Base-by-base conservation (phyloP, 257 asterid species). In the Cruciata laevipes region DNA sequence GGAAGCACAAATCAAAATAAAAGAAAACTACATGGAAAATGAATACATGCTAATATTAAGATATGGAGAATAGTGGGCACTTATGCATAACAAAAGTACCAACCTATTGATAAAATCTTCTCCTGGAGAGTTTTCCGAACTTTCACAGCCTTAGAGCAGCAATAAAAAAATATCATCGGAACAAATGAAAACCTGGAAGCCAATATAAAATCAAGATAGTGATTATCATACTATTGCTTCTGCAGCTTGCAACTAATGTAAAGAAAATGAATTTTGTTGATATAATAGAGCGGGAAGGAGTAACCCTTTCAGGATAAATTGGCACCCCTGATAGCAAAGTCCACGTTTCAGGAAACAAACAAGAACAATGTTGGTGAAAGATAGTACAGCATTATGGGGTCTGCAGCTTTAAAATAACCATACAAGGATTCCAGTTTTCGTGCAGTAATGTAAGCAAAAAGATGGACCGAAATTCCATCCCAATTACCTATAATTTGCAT, bases 401-500 rank as follows among this genome's bases (percentile, higher is more conserved):
- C 49, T 12, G n/a, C 17, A 23, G 55, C 38, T 23, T 21, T 33
- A 7, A 32, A 52, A 40, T 23, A 31, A 60, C 35, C 24, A 40
- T 32, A 23, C 6, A 32, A 40, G 65, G 44, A 55, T 66, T 68
- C 40, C 55, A 20, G 33, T 44, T 66, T 49, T 11, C 63, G 44
- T 13, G 51, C 23, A 33, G 33, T 11, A 40, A 25, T 2, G 37
- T 30, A 31, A 7, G 63, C 37, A 51, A 31, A 52, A 20, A 9
- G 2, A 42, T 11, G 38, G n/a, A 47, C 52, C 52, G 71, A 37
- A 69, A 71, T 24, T 60, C 77, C 69, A 61, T 53, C 62, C 6
- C 18, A 62, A 63, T 76, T 82, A 91, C 98, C 95, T 90, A 77
- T 88, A 94, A 67, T 76, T 84, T 30, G 97, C 97, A 33, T 71